Percentiles rank a stretch among this genome's conserved stretches.
Evolutionary conservation across 176 grass and related monocot species (phyloP).

Genomic region (Bonia amplexicaulis): DNA sequence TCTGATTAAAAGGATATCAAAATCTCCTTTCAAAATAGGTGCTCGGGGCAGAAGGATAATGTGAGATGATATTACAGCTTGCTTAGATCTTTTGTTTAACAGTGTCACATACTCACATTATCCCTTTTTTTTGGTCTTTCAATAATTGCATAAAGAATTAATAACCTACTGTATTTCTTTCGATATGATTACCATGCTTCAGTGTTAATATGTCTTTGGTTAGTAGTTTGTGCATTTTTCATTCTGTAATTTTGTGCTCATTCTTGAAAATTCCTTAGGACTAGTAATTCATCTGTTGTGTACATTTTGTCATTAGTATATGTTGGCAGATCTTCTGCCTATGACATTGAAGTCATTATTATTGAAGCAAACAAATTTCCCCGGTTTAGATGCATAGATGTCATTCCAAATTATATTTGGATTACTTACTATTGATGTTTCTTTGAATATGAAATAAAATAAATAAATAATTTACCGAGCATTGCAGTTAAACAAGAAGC

Average conservation of each 20-base stretch:
- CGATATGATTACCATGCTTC: background rate
- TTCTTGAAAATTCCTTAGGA: background rate
- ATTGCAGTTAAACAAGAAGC: background rate
- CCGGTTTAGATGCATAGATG: background rate
- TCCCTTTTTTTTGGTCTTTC: background rate
- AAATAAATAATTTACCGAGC: background rate
- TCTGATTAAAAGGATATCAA: background rate
- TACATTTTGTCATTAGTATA: background rate
- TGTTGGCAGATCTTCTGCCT: background rate
- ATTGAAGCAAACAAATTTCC: background rate
- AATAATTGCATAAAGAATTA: background rate
- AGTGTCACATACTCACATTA: background rate
- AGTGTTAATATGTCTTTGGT: background rate
- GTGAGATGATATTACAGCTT: background rate
- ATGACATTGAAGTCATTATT: background rate
- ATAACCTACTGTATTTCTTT: background rate
- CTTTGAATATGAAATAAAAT: background rate
- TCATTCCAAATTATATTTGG: background rate
- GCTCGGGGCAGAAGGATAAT: background rate
- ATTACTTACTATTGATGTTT: background rate
- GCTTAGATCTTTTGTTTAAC: background rate
- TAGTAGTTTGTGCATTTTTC: background rate
- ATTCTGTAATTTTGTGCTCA: background rate
- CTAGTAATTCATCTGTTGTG: background rate
- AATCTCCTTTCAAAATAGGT: background rate